Conservation (phyloP, 192 early-diverging fungal species). For the Linnemannia exigua region DNA sequence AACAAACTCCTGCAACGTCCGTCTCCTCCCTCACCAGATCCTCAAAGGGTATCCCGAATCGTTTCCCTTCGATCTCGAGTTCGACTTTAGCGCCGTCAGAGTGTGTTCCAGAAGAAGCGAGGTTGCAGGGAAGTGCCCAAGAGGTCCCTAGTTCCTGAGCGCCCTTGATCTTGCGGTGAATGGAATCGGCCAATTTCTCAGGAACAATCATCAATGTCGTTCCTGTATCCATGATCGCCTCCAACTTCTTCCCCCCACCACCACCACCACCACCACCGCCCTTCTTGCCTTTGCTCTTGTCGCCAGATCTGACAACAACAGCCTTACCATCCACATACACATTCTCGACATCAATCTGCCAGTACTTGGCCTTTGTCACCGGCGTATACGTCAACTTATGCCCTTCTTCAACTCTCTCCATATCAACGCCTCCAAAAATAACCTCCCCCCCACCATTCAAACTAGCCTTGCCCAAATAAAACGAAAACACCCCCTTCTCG, state of each 20-base stretch:
- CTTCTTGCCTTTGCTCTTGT: not conserved
- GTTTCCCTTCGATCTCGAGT: constrained; percentile 26
- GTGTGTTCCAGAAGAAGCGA: not conserved
- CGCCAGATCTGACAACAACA: not conserved
- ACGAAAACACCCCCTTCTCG: constrained; percentile 67
- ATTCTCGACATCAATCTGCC: constrained; percentile 61
- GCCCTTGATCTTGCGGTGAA: constrained; percentile 24
- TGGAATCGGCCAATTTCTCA: not conserved
- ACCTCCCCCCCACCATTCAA: constrained; percentile 53
- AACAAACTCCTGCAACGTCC: constrained; percentile 8
- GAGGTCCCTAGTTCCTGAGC: not conserved
- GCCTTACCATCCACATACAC: constrained; percentile 31
- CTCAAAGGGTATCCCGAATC: constrained; percentile 41
- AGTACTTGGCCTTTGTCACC: constrained; percentile 69
- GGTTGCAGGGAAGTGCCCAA: constrained; percentile 38
- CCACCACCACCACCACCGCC: not conserved
- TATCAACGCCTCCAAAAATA: constrained; percentile 43
- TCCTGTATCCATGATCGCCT: constrained; percentile 62
- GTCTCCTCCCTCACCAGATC: constrained; percentile 32
- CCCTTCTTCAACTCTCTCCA: not conserved
- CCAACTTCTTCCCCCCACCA: not conserved
- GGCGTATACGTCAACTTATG: constrained; percentile 11
- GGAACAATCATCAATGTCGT: constrained; percentile 58
- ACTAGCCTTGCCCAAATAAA: constrained; percentile 65
- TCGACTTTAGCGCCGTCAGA: not conserved